Evolutionary conservation across 2,329 filamentous ascomycete species (phyloP), one percentile per base, ranked within the genome.

Genomic region (Emmonsiellopsis sp.): DNA sequence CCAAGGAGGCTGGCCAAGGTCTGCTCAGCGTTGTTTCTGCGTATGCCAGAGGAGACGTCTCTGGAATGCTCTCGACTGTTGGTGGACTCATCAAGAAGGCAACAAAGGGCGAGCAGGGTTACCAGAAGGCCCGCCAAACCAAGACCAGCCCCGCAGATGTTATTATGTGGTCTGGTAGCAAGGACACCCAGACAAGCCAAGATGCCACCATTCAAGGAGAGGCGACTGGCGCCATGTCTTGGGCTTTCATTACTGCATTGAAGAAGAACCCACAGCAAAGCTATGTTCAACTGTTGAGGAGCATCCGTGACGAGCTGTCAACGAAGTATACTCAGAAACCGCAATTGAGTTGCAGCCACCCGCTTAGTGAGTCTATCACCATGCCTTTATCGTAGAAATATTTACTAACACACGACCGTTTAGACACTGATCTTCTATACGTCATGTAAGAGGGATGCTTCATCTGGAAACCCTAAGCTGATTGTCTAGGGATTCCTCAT

Each of bases 161-260:
- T 34, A 83, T 98, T 67, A 95, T 96, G 88, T 95, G 91, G 87
- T 95, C 88, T 56, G 93, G 93, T 54, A 94, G 88, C 74, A 96
- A 95, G 72, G 93, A 98, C 67, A 83, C 85, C 57, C 93, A 97
- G 73, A 98, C 93, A 62, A 95, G 90, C 55, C 87, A 89, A 72
- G 93, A 98, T 69, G 91, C 93, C 10, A 87, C 84, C 32, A 96
- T 97, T 60, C 82, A 80, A 43, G 84, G 88, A 53, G 81, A 96
- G 73, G 92, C 93, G 36, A 98, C 93, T 0, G 93, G 93, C 53
- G 93, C 93, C 70, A 97, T 98, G 93, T 95, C 90, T 3, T 96
- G 87, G 83, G 93, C 93, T 2, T 98, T 98, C 70, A 93, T 98
- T 69, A 84, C 80, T 1, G 86, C 91, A 17, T 79, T 97, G 65